Conservation (phyloP, 2,329 filamentous ascomycete species). For the Colletotrichum paranaense region DNA sequence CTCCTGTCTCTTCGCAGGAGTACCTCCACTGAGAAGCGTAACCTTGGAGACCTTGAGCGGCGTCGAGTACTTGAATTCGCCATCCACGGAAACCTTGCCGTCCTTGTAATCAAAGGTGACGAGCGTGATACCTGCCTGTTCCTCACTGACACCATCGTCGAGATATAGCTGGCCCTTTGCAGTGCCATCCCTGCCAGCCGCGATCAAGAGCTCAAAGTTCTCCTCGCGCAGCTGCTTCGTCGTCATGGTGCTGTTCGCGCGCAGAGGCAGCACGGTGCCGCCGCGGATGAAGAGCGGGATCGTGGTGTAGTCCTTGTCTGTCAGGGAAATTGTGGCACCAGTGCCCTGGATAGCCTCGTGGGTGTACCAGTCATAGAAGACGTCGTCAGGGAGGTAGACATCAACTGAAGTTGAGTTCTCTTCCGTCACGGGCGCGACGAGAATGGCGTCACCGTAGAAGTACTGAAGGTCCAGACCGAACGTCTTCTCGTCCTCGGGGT, state of each 20-base stretch:
- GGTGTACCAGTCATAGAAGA: conserved; percentile 66
- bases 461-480: conserved; percentile 61
- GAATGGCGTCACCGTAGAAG: conserved; percentile 60
- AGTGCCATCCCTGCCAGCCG: conserved; percentile 69
- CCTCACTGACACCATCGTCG: conserved; percentile 77
- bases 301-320: conserved; percentile 53
- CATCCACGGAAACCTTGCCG: conserved; percentile 61
- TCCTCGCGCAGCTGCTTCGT: conserved; percentile 72
- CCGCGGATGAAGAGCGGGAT: conserved; percentile 78
- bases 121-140: conserved; percentile 66
- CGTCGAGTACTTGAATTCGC: conserved; percentile 64
- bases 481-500: conserved; percentile 63
- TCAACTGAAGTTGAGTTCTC: conserved; percentile 56
- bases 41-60: conserved; percentile 58
- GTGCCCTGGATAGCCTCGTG: conserved; percentile 41
- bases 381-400: conserved; percentile 61
- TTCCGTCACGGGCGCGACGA: conserved; percentile 61
- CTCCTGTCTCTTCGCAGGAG: conserved; percentile 17
- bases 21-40: conserved; percentile 53
- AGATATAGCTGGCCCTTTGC: conserved; percentile 78
- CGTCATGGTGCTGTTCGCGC: conserved; percentile 68
- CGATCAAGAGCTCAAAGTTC: conserved; percentile 78
- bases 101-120: conserved; percentile 70
- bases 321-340: conserved; percentile 29
- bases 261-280: conserved; percentile 72